phyloP scores from a whole-genome alignment of 2,329 filamentous ascomycete species.

The Leptographium wingfieldii region DNA sequence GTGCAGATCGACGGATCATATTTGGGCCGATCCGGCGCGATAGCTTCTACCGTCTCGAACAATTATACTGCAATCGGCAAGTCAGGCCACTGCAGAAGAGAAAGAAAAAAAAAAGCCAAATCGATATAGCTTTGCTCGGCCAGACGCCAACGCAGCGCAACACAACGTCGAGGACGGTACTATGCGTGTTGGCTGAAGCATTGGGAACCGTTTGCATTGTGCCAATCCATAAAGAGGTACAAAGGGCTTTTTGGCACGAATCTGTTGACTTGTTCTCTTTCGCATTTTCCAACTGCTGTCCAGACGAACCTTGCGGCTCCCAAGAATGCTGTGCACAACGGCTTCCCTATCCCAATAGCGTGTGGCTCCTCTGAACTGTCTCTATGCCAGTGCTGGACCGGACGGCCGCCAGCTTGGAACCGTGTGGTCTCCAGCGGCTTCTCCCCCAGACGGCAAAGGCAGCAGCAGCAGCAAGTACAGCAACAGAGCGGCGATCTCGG shows the following conservation, averaged over 20 bases:
- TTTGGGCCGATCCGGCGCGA: slow-evolving; percentile 1
- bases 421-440: slow-evolving; percentile 40
- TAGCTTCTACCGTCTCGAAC: not conserved
- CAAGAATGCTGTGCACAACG: not conserved
- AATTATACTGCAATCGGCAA: not conserved
- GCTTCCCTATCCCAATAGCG: not conserved
- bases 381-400: slow-evolving; percentile 41
- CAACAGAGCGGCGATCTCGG: slow-evolving; percentile 20
- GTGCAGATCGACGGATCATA: not conserved
- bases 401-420: slow-evolving; percentile 42
- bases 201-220: too few relatives aligned
- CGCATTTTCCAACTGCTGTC: not conserved
- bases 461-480: slow-evolving; percentile 13
- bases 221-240: too few relatives aligned
- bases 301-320: not conserved
- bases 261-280: too few relatives aligned
- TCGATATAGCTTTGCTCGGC: not conserved
- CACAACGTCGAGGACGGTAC: not conserved
- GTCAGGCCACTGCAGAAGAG: not conserved
- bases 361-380: not conserved
- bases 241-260: too few relatives aligned
- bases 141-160: not conserved
- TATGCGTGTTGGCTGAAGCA: too few relatives aligned
- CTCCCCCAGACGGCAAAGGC: slow-evolving; percentile 26
- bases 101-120: not conserved